Base-by-base conservation (phyloP, 495 filamentous ascomycete genomes). In the Hypoxylon crocopeplum region DNA sequence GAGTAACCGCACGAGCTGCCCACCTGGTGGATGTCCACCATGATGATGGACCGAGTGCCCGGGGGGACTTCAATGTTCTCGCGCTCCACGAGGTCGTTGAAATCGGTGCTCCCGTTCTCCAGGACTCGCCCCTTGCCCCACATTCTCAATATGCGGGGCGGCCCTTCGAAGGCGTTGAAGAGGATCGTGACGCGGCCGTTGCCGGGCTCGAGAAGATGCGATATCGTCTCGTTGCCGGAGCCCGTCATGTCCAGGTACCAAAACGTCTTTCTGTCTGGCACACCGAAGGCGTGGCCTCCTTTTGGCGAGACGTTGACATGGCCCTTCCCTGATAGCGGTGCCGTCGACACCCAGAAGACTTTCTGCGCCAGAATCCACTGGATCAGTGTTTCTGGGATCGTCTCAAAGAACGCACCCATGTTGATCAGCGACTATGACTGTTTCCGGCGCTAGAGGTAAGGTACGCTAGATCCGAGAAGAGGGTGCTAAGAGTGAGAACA, bases 171-270 rank as follows among this genome's bases (percentile, higher is more conserved):
- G 3, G 83, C 82, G 59, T 82, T 87, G 73, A 91, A 90, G 75
- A 89, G 81, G 53, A 90, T 67, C 0, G 89, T 90, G 20, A 89
- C 79, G 10, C 89, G 79, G 15, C 86, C 87, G 66, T 92, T 92
- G 12, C 62, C 68, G 0, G 74, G 72, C 60, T 93, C 89, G 54
- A 89, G 84, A 4, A 90, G 64, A 62, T 92, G 89, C 2, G 79
- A 73, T 38, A 93, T 84, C 0, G 88, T 93, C 69, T 93, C 89
- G 48, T 69, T 77, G 2, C 89, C 89, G 20, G 82, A 86, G 5
- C 89, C 89, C 0, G 84, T 89, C 38, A 84, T 76, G 53, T 93
- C 89, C 32, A 92, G 59, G 60, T 91, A 93, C 62, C 84, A 88
- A 33, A 84, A 86, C 5, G 77, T 77, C 44, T 80, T 84, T 12